Evolutionary conservation across 257 asterid genomes (phyloP).

Genomic region (Solanum sitiens): DNA sequence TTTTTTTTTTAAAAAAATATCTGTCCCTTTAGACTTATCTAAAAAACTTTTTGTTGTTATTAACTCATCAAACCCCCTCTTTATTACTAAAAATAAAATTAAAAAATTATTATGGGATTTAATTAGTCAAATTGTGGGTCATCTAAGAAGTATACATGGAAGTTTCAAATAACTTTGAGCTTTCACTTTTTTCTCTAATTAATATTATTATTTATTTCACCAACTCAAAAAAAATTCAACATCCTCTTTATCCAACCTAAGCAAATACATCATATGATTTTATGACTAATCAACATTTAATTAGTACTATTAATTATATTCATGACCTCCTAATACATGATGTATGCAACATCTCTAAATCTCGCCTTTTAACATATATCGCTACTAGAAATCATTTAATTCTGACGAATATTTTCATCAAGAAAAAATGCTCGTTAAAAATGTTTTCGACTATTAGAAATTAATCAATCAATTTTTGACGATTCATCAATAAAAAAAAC

Average conservation of each 20-base stretch:
- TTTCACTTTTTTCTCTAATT: not conserved
- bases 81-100: not conserved
- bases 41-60: constrained; percentile 1
- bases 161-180: constrained; percentile 9
- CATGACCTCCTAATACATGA: not conserved
- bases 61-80: constrained; percentile 7
- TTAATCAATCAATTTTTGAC: not conserved
- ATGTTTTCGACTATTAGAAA: not conserved
- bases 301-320: not conserved
- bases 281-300: not conserved
- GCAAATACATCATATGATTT: constrained; percentile 17
- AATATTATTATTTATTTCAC: not conserved
- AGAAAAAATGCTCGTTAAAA: too few relatives aligned
- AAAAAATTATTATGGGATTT: not conserved
- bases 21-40: not conserved
- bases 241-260: constrained; percentile 1
- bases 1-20: not conserved
- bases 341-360: not conserved
- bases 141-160: constrained; percentile 5
- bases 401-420: not conserved
- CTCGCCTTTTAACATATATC: not conserved
- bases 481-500: not conserved
- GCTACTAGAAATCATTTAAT: not conserved
- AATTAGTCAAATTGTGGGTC: constrained; percentile 3
- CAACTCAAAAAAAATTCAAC: not conserved